A percentile compares a stretch with the other conserved stretches of the same genome.
These are phyloP conservation scores for Aspergillus conjunctus DNA, from an alignment of 495 filamentous ascomycete species.

Conservation along the genomic window DNA sequence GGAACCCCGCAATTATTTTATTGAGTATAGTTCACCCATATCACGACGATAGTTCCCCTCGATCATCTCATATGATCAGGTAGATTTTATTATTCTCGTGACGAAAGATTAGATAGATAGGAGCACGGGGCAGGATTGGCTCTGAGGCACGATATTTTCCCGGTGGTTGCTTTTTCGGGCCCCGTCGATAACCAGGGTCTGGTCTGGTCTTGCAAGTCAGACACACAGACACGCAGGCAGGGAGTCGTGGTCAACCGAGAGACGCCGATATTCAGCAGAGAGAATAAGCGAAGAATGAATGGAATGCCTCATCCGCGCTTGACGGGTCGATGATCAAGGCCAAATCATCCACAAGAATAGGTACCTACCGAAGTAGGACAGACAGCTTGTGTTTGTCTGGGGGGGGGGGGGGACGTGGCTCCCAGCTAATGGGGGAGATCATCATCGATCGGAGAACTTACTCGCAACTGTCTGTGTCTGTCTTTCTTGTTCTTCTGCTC, in stretches of 20 bases:
- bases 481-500: background rate
- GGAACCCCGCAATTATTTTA: too few relatives aligned
- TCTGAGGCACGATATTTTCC: constrained; percentile 8
- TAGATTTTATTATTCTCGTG: too few relatives aligned
- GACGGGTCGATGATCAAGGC: background rate
- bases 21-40: too few relatives aligned
- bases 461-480: background rate
- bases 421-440: constrained; percentile 6
- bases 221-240: too few relatives aligned
- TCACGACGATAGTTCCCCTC: too few relatives aligned
- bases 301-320: background rate
- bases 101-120: constrained; percentile 1
- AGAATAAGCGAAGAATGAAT: too few relatives aligned
- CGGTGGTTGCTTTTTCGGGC: constrained; percentile 5
- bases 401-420: constrained; percentile 9
- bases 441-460: background rate
- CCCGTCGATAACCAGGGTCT: background rate
- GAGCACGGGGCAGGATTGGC: constrained; percentile 13
- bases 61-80: too few relatives aligned
- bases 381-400: background rate
- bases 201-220: too few relatives aligned
- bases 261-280: too few relatives aligned
- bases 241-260: too few relatives aligned
- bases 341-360: background rate
- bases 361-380: background rate